Base-by-base conservation (phyloP, 768 basidiomycete genomes). In the Leucocoprinus birnbaumii region DNA sequence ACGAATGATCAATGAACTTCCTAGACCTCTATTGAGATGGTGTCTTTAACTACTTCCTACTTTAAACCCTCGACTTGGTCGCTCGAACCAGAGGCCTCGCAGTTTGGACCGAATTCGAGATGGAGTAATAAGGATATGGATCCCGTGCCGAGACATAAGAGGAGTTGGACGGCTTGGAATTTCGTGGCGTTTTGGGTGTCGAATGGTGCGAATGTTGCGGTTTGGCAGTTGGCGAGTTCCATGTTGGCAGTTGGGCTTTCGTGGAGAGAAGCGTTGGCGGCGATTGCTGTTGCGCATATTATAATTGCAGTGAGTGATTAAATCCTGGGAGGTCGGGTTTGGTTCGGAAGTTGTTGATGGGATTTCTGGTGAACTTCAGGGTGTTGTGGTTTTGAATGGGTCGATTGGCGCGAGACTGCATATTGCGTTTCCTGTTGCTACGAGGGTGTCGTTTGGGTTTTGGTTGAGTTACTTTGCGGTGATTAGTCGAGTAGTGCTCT, bases 381-480 rank as follows among this genome's bases (percentile, higher is more conserved):
- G 61, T 19, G 82, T 85, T 19, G 83, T 93, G 75, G 82, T 91
- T 1, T 71, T 89, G 47, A 94, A 91, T 63, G 91, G 91, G 46
- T 84, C 86, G 3, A 78, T 83, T 25, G 89, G 91, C 22, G 87
- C 91, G 21, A 80, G 87, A n/a, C 77, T 91, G 44, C 89, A 90
- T 60, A 72, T 92, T 22, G 82, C 87, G 0, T 92, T 92, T 65
- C 78, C 80, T 0, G 72, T 94, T 47, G 74, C 92, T 14, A 90
- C 86, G 60, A 77, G 92, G 16, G 91, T 91, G 1, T 91, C 88
- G 0, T 90, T 94, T 61, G 92, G 93, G 1, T 94, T 92, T 72
- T 94, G 88, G 84, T 80, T 94, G 62, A 89, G 89, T 64, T 94
- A 91, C 70, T 93, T 93, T 67, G 84, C 82, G 55, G 87, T 94